Evolutionary conservation across 176 grass and related monocot species (phyloP).

Genomic region (Phoenix dactylifera): DNA sequence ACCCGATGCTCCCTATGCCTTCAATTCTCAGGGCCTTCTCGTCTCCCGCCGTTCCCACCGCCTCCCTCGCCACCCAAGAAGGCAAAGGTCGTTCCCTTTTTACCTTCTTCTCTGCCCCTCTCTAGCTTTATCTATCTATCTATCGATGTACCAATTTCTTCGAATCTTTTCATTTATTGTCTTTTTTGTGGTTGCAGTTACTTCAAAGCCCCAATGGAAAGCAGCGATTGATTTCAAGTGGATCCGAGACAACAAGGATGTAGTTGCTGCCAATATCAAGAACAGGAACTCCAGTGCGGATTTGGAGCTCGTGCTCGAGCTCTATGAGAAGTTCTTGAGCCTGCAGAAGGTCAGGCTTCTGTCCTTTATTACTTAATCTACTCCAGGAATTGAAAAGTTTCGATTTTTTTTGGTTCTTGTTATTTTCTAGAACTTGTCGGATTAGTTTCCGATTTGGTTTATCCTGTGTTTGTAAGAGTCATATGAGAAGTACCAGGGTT

Average conservation of each 20-base stretch:
- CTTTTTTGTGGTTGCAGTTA: slow-evolving; percentile 12
- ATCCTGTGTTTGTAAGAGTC: too few species aligned
- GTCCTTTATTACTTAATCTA: slow-evolving; percentile 3
- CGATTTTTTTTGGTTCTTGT: too few species aligned
- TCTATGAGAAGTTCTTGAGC: slow-evolving; percentile 66
- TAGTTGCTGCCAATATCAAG: slow-evolving; percentile 51
- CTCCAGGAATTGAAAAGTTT: not conserved
- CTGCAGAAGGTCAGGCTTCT: slow-evolving; percentile 73
- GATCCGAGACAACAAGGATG: slow-evolving; percentile 83
- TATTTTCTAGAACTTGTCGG: too few species aligned
- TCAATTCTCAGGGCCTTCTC: slow-evolving; percentile 4
- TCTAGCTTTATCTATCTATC: too few species aligned
- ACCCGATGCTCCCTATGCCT: not conserved
- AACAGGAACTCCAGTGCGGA: slow-evolving; percentile 59
- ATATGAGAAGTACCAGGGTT: too few species aligned
- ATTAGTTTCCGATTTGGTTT: too few species aligned
- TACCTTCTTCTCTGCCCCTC: too few species aligned
- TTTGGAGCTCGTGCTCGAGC: slow-evolving; percentile 69
- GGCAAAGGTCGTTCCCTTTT: slow-evolving; percentile 25
- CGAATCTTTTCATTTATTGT: not conserved
- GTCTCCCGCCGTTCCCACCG: not conserved
- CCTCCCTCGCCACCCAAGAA: slow-evolving; percentile 14
- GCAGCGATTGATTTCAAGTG: slow-evolving; percentile 97
- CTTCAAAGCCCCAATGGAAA: slow-evolving; percentile 63
- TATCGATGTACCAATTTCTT: too few species aligned